phyloP scores from a whole-genome alignment of 345 rosid species.

The Euclidium syriacum region DNA sequence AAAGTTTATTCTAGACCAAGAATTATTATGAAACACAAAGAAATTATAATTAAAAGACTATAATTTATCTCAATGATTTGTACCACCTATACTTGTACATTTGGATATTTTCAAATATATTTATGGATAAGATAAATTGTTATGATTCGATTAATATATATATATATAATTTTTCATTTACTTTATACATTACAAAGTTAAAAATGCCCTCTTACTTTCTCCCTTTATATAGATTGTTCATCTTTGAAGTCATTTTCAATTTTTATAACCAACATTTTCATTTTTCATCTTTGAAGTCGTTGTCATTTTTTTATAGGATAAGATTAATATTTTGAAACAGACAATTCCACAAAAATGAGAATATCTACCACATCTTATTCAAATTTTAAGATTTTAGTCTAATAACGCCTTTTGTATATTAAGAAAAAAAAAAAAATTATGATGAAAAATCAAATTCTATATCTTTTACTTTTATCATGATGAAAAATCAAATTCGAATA shows the following conservation, averaged over 20 bases:
- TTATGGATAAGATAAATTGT: no score
- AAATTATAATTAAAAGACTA: no score
- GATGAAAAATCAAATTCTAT: background rate
- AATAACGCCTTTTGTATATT: background rate
- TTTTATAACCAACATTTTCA: background rate
- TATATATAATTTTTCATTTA: background rate
- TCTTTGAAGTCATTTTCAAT: background rate
- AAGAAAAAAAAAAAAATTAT: background rate
- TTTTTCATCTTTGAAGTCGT: background rate
- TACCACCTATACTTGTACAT: no score
- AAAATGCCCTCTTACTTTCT: background rate
- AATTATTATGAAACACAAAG: no score
- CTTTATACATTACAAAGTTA: background rate
- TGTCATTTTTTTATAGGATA: conserved; percentile 1
- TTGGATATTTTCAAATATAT: no score
- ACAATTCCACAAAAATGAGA: background rate
- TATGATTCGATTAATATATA: no score
- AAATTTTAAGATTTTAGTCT: background rate
- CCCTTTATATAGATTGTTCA: background rate
- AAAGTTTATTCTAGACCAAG: no score
- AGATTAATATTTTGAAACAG: background rate
- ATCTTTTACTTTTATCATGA: background rate
- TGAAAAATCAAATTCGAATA: no score
- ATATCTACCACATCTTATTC: background rate
- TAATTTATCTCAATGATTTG: no score